A percentile compares a stretch with the other conserved stretches of the same genome.
phyloP scores from a whole-genome alignment of 768 basidiomycete species.

The Lactarius indigo region DNA sequence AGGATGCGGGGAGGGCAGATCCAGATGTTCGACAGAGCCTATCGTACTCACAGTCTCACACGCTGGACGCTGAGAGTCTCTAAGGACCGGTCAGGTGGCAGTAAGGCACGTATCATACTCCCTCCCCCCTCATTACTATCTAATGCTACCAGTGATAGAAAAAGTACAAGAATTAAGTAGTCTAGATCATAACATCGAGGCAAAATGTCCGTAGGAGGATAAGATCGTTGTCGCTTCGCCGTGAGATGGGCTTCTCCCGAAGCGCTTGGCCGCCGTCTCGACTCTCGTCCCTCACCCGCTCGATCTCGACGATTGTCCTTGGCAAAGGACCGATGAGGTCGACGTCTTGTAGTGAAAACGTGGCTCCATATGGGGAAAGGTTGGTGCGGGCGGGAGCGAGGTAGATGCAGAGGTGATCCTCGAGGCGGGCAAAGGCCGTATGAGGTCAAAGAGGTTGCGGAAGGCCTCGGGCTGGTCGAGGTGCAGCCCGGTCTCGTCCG shows the following conservation, averaged over 20 bases:
- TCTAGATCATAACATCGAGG: too few relatives aligned
- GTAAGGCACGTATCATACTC: too few relatives aligned
- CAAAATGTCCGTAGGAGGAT: too few relatives aligned
- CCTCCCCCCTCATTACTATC: too few relatives aligned
- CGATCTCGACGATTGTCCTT: conserved; percentile 24
- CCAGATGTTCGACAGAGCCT: not conserved
- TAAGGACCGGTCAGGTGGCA: not conserved
- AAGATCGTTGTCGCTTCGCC: not conserved
- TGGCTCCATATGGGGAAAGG: conserved; percentile 4
- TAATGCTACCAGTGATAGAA: too few relatives aligned
- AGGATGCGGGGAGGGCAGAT: not conserved
- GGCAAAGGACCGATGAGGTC: conserved; percentile 18
- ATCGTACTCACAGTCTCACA: not conserved
- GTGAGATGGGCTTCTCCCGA: conserved; percentile 18
- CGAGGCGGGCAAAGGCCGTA: conserved; percentile 69
- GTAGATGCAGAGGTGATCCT: conserved; percentile 59
- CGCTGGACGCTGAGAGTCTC: not conserved
- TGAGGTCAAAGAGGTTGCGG: conserved; percentile 74
- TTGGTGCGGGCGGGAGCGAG: conserved; percentile 41
- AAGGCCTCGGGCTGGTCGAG: conserved; percentile 72
- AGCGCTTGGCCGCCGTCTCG: conserved; percentile 26
- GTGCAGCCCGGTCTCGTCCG: conserved; percentile 71
- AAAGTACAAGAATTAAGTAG: too few relatives aligned
- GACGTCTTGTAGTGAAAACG: conserved; percentile 8
- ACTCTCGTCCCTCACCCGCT: conserved; percentile 24